Base-by-base conservation (phyloP, 805 yeast genomes). In the Clavispora vitiphila region DNA sequence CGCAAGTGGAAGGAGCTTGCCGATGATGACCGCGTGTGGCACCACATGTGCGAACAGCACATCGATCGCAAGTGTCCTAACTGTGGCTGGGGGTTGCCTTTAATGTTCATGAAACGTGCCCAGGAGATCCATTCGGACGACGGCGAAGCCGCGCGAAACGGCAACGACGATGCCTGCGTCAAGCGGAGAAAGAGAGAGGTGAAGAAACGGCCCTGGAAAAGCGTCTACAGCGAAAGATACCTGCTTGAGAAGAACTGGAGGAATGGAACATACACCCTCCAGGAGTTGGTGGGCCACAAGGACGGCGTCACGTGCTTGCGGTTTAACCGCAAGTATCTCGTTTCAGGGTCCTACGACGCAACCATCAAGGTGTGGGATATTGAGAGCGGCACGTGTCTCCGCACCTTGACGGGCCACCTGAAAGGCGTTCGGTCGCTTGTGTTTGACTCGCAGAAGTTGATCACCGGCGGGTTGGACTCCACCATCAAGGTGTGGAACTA, bases 61-160 rank as follows among this genome's bases (percentile, higher is more conserved):
- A 93, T 93, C 41, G 99, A 93, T 65, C 76, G 95, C 46, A 93
- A 93, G 62, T 93, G 99, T 67, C 96, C 96, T 30, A 87, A 87
- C 57, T 93, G 99, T 67, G 99, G 99, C 12, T 93, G 99, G 99
- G 99, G 99, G 4, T 72, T 93, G 49, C 99, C 99, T 3, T 67
- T 93, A 45, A 77, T 93, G 79, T 96, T 89, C 56, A 87, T 89
- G 80, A 85, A 83, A 58, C 72, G 84, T 41, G 83, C 83, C 1
- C 64, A 85, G 46, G 79, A 79, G 55, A 65, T 60, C 51, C 58
- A 25, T 18, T 20, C 39, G n/a, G n/a, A n/a, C 37, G 50, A 41
- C 2, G 41, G 27, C 11, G 48, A 39, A 2, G 19, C 18, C 18
- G n/a, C n/a, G n/a, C n/a, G n/a, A n/a, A 12, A 5, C 27, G 31